These are phyloP conservation scores for Apophysomyces ossiformis DNA, from an alignment of 371 early-diverging fungal species.

Conservation along the genomic window DNA sequence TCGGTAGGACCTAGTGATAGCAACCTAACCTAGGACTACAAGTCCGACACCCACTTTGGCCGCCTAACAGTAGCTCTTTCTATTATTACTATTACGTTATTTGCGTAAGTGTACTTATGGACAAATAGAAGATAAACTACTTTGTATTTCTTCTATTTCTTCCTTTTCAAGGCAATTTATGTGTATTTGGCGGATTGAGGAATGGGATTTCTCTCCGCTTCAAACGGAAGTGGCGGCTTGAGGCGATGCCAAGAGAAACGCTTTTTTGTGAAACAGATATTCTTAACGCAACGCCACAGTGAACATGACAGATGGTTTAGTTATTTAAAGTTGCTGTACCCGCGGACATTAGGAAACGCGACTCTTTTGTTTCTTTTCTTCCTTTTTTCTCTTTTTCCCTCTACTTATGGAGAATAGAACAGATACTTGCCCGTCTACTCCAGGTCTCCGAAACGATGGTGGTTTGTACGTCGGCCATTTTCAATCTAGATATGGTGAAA, in stretches of 20 bases:
- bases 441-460: slow-evolving; percentile 16
- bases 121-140: too few species aligned
- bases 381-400: not conserved
- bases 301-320: not conserved
- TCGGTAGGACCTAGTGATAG: too few species aligned
- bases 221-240: not conserved
- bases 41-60: too few species aligned
- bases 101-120: too few species aligned
- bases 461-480: slow-evolving; percentile 25
- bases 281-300: not conserved
- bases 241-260: slow-evolving; percentile 5
- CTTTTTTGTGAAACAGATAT: not conserved
- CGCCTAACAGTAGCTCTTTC: too few species aligned
- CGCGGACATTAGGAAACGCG: slow-evolving; percentile 8
- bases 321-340: not conserved
- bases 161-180: not conserved
- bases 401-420: not conserved
- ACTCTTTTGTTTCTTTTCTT: not conserved
- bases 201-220: not conserved
- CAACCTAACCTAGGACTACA: too few species aligned
- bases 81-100: too few species aligned
- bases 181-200: not conserved
- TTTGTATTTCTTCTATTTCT: not conserved
- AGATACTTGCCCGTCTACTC: slow-evolving; percentile 20
- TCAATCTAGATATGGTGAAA: slow-evolving; percentile 14